These are phyloP conservation scores for Cladophialophora immunda DNA, from an alignment of 2,329 filamentous ascomycete genomes.

Conservation along the genomic window DNA sequence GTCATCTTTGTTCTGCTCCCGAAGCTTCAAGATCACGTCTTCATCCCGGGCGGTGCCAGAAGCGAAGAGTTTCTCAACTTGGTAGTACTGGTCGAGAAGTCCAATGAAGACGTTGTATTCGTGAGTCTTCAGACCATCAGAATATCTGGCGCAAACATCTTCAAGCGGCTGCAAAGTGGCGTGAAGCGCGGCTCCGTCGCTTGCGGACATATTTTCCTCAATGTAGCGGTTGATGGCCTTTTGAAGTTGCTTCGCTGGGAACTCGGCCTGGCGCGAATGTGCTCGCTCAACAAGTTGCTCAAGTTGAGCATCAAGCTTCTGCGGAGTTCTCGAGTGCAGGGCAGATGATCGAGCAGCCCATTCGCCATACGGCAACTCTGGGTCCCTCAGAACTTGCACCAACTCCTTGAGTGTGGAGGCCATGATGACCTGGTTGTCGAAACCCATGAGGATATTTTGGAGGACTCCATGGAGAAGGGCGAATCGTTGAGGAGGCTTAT, in stretches of 20 bases:
- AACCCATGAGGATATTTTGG: constrained; percentile 87
- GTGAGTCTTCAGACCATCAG: constrained; percentile 87
- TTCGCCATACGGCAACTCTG: constrained; percentile 92
- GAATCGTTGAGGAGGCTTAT: constrained; percentile 91
- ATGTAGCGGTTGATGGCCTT: constrained; percentile 89
- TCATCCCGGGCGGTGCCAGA: constrained; percentile 86
- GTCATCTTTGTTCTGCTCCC: constrained; percentile 96
- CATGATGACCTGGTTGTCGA: constrained; percentile 98
- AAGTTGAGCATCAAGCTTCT: constrained; percentile 85
- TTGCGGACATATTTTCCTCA: constrained; percentile 79
- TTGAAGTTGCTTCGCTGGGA: constrained; percentile 85
- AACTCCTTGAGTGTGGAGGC: constrained; percentile 82
- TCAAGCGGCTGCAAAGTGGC: constrained; percentile 77
- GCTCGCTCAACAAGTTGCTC: constrained; percentile 86
- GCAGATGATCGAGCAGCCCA: constrained; percentile 97
- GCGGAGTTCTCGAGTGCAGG: constrained; percentile 95
- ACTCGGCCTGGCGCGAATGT: constrained; percentile 79
- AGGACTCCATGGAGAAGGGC: constrained; percentile 78
- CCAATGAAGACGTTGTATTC: constrained; percentile 83
- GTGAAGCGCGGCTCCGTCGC: constrained; percentile 78
- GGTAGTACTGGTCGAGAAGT: constrained; percentile 82
- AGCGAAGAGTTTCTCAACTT: constrained; percentile 87
- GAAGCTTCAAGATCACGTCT: constrained; percentile 89
- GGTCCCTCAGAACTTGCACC: constrained; percentile 86
- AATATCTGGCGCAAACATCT: constrained; percentile 80